A percentile compares a stretch with the other conserved stretches of the same genome.
phyloP scores from a whole-genome alignment of 805 yeast genomes.

The Zygotorulaspora florentina region DNA sequence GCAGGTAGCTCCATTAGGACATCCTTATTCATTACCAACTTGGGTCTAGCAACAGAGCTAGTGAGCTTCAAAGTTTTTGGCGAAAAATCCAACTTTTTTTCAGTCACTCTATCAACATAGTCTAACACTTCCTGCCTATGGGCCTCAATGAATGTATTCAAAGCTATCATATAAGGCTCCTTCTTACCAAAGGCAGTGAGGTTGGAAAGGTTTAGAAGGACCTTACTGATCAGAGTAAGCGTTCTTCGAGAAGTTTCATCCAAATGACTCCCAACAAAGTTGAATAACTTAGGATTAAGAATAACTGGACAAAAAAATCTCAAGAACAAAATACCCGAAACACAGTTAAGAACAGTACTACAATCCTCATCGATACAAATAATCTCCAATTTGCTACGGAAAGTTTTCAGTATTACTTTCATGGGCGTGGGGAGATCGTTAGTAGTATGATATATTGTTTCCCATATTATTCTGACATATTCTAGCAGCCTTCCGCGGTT shows the following conservation, averaged over 20 bases:
- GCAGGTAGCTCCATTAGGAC: constrained; percentile 58
- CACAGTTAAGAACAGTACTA: constrained; percentile 57
- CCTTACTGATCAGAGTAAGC: constrained; percentile 74
- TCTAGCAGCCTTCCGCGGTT: constrained; percentile 48
- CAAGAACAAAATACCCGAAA: constrained; percentile 79
- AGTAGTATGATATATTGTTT: constrained; percentile 55
- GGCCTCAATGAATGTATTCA: constrained; percentile 63
- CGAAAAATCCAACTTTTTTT: constrained; percentile 61
- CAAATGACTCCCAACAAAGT: constrained; percentile 65
- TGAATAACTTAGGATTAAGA: constrained; percentile 81
- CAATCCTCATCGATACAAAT: constrained; percentile 45
- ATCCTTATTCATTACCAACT: constrained; percentile 46
- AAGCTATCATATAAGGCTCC: constrained; percentile 69
- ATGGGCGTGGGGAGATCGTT: constrained; percentile 71
- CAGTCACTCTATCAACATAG: constrained; percentile 70
- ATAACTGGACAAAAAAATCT: constrained; percentile 89
- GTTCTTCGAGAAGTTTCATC: constrained; percentile 71
- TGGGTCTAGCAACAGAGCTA: constrained; percentile 53
- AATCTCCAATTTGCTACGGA: constrained; percentile 61
- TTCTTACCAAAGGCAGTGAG: constrained; percentile 71
- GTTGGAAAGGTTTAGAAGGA: constrained; percentile 73
- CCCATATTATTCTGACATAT: constrained; percentile 62
- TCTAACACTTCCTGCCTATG: constrained; percentile 57
- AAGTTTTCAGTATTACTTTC: constrained; percentile 55
- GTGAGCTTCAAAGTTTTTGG: constrained; percentile 54